These are phyloP conservation scores for Trametes coccinea DNA, from an alignment of 768 basidiomycete species.

Conservation along the genomic window DNA sequence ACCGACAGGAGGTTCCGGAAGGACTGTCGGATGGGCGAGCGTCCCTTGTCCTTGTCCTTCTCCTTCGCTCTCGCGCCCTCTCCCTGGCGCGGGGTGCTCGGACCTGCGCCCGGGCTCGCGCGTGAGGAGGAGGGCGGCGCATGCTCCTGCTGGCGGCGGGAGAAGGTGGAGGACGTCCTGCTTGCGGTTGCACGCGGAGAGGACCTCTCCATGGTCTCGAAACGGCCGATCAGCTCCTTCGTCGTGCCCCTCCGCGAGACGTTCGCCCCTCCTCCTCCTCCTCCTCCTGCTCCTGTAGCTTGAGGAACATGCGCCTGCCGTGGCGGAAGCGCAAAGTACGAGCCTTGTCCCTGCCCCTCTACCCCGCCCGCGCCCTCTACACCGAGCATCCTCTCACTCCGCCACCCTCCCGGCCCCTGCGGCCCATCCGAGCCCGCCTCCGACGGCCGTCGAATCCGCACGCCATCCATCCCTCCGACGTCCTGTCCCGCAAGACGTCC, in stretches of 20 bases:
- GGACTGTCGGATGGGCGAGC: slow-evolving; percentile 62
- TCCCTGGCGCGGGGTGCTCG: too few species aligned
- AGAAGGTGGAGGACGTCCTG: too few species aligned
- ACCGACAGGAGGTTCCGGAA: slow-evolving; percentile 63
- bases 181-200: slow-evolving; percentile 8
- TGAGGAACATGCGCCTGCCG: not conserved
- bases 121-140: too few species aligned
- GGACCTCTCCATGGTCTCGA: slow-evolving; percentile 43
- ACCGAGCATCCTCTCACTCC: too few species aligned
- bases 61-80: too few species aligned
- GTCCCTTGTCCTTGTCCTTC: slow-evolving; percentile 41
- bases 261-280: not conserved
- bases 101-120: too few species aligned
- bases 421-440: not conserved
- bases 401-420: not conserved
- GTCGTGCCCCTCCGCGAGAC: slow-evolving; percentile 36
- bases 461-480: not conserved
- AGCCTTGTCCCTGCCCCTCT: not conserved
- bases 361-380: too few species aligned
- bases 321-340: slow-evolving; percentile 3
- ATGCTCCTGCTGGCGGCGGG: too few species aligned
- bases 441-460: slow-evolving; percentile 5
- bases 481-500: not conserved
- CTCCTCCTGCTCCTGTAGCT: not conserved
- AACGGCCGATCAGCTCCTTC: slow-evolving; percentile 54